phyloP scores from a whole-genome alignment of 805 yeast genomes.

The Cyberlindnera nakhonratchasimensis region DNA sequence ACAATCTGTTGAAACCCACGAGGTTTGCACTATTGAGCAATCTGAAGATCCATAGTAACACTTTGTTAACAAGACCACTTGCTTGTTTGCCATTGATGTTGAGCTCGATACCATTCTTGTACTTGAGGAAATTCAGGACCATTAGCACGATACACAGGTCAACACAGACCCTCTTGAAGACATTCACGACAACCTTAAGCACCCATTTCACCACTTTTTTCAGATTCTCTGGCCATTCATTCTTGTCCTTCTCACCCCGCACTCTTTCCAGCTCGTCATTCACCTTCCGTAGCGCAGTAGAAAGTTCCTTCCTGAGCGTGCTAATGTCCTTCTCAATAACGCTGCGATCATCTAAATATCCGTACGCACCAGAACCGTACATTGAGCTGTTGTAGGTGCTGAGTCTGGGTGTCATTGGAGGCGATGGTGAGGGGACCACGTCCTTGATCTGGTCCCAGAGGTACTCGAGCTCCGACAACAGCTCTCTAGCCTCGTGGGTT shows the following conservation, averaged over 20 bases:
- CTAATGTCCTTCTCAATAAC: constrained; percentile 20
- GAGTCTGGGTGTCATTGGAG: constrained; percentile 18
- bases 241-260: constrained; percentile 9
- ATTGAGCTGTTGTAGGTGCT: constrained; percentile 12
- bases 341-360: constrained; percentile 15
- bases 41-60: constrained; percentile 12
- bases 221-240: constrained; percentile 17
- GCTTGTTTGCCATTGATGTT: constrained; percentile 7
- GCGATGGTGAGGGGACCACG: constrained; percentile 26
- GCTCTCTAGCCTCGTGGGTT: constrained; percentile 61
- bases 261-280: constrained; percentile 24
- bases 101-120: constrained; percentile 22
- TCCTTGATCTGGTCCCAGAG: constrained; percentile 73
- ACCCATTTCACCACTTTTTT: constrained; percentile 7
- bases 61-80: constrained; percentile 11
- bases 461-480: constrained; percentile 63
- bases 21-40: constrained; percentile 19
- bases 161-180: constrained; percentile 18
- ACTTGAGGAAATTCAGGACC: constrained; percentile 22
- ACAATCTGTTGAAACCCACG: constrained; percentile 21
- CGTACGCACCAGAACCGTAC: constrained; percentile 13
- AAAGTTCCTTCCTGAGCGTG: constrained; percentile 26
- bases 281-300: constrained; percentile 23
- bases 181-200: constrained; percentile 8
- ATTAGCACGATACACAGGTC: constrained; percentile 21